Evolutionary conservation across 306 rosid genomes (phyloP).

Genomic region (Lupinus albus): DNA sequence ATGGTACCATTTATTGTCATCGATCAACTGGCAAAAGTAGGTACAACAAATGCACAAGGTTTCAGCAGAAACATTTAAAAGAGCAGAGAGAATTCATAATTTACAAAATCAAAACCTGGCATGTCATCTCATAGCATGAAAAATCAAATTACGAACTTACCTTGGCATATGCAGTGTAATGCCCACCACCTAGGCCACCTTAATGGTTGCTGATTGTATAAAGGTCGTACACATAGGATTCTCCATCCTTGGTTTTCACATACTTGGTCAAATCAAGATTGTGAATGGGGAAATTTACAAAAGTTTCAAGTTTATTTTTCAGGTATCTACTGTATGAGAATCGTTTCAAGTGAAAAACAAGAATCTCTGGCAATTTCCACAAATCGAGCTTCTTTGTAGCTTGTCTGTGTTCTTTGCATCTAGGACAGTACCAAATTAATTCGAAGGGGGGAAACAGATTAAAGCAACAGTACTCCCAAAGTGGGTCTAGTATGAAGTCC

Average conservation of each 20-base stretch:
- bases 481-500: slow-evolving; percentile 21
- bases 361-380: slow-evolving; percentile 96
- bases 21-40: slow-evolving; percentile 68
- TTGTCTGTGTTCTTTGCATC: slow-evolving; percentile 96
- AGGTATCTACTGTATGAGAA: slow-evolving; percentile 95
- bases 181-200: slow-evolving; percentile 98
- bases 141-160: slow-evolving; percentile 43
- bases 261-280: slow-evolving; percentile 90
- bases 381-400: slow-evolving; percentile 96
- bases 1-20: slow-evolving; percentile 94
- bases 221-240: slow-evolving; percentile 66
- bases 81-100: slow-evolving; percentile 17
- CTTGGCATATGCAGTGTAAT: slow-evolving; percentile 95
- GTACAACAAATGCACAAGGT: slow-evolving; percentile 20
- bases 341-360: slow-evolving; percentile 94
- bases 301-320: slow-evolving; percentile 94
- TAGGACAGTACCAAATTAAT: slow-evolving; percentile 84
- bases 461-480: slow-evolving; percentile 31
- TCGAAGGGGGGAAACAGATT: not conserved
- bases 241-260: slow-evolving; percentile 79
- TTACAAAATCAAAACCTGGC: slow-evolving; percentile 17
- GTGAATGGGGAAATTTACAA: slow-evolving; percentile 89
- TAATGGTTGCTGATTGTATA: slow-evolving; percentile 98
- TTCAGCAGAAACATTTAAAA: slow-evolving; percentile 29
- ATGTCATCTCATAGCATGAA: slow-evolving; percentile 15